Evolutionary conservation across 192 early-diverging fungal genomes (phyloP).

Genomic region (Coemansia sp.): DNA sequence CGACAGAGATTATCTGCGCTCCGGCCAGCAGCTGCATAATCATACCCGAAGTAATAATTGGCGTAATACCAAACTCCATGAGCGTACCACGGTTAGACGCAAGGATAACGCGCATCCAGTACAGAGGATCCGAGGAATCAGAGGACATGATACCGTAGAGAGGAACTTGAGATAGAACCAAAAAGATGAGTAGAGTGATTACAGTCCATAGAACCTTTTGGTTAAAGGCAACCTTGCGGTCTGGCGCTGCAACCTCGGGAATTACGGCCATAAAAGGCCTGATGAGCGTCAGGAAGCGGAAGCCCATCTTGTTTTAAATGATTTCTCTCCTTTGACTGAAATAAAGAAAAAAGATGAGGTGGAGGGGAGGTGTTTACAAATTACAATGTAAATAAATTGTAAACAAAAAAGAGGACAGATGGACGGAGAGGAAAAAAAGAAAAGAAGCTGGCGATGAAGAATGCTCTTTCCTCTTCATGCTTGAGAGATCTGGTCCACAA

Average conservation of each 20-base stretch:
- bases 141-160: slow-evolving; percentile 99
- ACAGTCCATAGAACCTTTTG: slow-evolving; percentile 99
- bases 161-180: slow-evolving; percentile 99
- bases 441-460: neutral
- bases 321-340: neutral
- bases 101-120: slow-evolving; percentile 99
- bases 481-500: neutral
- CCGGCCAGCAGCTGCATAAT: slow-evolving; percentile 99
- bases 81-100: slow-evolving; percentile 99
- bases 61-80: slow-evolving; percentile 99
- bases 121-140: slow-evolving; percentile 96
- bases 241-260: slow-evolving; percentile 92
- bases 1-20: slow-evolving; percentile 97
- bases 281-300: slow-evolving; percentile 94
- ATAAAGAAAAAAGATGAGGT: neutral
- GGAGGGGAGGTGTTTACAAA: neutral
- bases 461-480: neutral
- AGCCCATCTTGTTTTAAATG: slow-evolving; percentile 33
- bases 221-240: slow-evolving; percentile 98
- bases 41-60: slow-evolving; percentile 99
- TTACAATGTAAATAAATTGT: neutral
- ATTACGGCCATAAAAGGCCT: slow-evolving; percentile 96
- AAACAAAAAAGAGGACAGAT: slow-evolving; percentile 7
- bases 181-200: slow-evolving; percentile 98
- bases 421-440: neutral